These are phyloP conservation scores for Leptomonas pyrrhocoris DNA, from an alignment of 208 protist genomes.

Conservation along the genomic window DNA sequence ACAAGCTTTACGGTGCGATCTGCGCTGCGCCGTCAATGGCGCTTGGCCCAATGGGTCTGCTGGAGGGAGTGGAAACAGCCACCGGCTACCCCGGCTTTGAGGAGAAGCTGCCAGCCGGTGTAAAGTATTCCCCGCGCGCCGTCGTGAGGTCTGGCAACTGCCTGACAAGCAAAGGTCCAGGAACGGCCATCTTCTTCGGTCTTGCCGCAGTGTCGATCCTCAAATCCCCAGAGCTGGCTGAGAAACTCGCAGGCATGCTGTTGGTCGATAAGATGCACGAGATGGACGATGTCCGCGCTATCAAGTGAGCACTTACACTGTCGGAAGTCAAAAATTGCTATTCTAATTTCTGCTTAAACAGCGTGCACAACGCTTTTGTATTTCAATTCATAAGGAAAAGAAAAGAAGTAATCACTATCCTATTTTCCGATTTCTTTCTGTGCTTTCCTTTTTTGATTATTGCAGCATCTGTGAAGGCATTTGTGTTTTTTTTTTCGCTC, in stretches of 20 bases:
- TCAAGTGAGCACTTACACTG: conserved; percentile 7
- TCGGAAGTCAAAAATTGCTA: background rate
- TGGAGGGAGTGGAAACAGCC: conserved; percentile 71
- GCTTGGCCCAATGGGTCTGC: conserved; percentile 70
- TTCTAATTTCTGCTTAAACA: background rate
- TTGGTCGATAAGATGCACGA: conserved; percentile 53
- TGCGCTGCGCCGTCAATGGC: conserved; percentile 78
- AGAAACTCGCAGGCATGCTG: conserved; percentile 70
- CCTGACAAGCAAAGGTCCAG: conserved; percentile 84
- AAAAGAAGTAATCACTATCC: background rate
- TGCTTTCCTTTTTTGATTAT: background rate
- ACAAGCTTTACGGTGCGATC: conserved; percentile 86
- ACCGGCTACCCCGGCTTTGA: conserved; percentile 85
- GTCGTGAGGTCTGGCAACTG: conserved; percentile 85
- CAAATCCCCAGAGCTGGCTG: conserved; percentile 60
- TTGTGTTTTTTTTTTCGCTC: background rate
- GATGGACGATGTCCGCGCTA: conserved; percentile 35
- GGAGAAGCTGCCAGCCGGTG: conserved; percentile 63
- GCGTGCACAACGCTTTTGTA: too few species aligned
- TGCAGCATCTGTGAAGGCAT: too few species aligned
- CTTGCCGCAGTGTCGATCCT: conserved; percentile 77
- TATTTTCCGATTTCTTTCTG: background rate
- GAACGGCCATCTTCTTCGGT: conserved; percentile 85
- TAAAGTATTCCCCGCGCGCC: conserved; percentile 52
- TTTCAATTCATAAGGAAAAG: conserved; percentile 9